Base-by-base conservation (phyloP, 768 basidiomycete genomes). In the Arthromyces matolae region DNA sequence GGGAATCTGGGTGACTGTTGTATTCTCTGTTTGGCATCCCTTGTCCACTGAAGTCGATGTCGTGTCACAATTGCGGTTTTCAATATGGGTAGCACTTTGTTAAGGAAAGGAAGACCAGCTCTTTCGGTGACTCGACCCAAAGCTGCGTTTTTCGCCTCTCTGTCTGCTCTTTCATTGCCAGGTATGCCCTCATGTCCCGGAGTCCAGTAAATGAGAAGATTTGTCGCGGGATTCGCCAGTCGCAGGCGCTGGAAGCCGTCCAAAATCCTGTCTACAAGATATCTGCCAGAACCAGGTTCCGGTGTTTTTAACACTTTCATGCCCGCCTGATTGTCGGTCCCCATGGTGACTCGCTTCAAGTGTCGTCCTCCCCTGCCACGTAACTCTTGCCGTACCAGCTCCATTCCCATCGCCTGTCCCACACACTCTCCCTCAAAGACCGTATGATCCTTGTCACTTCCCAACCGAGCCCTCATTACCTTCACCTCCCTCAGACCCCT, bases 381-480 rank as follows among this genome's bases (percentile, higher is more conserved):
- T 5, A 31, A 8, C 6, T 42, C n/a, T 6, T 27, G 9, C 40
- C 8, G 14, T 6, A 41, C 6, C 40, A 41, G 19, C 13, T 41
- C 40, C 16, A 42, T 1, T 10, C 41, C 41, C 41, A 42, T 4
- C 12, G 20, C 41, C 28, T 42, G 41, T 27, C 41, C 41, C 10
- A 42, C 41, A n/a, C 28, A 42, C 12, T 42, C 41, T 2, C 41
- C 41, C 31, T 42, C 41, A 28, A 27, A 41, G 3, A 41, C 40
- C 14, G 24, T 41, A 12, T 41, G 40, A 2, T 41, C 12, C 3
- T 1, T 31, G 4, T 42, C 28, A n/a, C 3, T 6, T 12, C 41
- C 28, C 16, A 42, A 7, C 1, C 14, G 8, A 12, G 13, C 12
- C 25, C 39, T 27, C 10, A 27, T 6, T 9, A 40, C 39, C 39